Percentiles rank a stretch among this genome's conserved stretches.
These are phyloP conservation scores for Ceraceosorus guamensis DNA, from an alignment of 1,284 basidiomycete genomes.

Conservation along the genomic window DNA sequence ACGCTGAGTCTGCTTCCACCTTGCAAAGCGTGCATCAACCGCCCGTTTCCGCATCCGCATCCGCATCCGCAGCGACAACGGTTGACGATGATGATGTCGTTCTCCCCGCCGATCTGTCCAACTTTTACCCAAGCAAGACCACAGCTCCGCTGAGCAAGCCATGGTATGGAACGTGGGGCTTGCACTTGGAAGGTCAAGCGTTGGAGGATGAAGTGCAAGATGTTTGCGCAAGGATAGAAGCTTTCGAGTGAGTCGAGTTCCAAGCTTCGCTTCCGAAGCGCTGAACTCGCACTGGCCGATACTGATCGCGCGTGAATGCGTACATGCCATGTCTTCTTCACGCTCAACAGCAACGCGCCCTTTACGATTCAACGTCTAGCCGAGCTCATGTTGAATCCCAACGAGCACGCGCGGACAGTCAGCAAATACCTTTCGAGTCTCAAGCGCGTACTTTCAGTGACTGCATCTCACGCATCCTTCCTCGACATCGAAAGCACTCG, in stretches of 20 bases:
- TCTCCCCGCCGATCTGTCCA: not conserved
- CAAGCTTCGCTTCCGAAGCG: not conserved
- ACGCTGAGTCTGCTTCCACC: not conserved
- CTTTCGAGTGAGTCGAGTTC: not conserved
- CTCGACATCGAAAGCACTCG: not conserved
- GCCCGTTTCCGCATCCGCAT: not conserved
- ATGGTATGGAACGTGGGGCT: not conserved
- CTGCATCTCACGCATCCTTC: constrained; percentile 16
- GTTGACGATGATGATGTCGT: not conserved
- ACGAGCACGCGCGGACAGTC: constrained; percentile 12
- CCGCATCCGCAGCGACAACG: no score
- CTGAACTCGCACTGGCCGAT: not conserved
- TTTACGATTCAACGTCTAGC: constrained; percentile 33
- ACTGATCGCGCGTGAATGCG: not conserved
- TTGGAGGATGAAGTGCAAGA: not conserved
- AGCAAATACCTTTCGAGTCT: constrained; percentile 21
- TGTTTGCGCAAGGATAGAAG: not conserved
- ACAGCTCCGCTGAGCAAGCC: no score
- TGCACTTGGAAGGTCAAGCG: not conserved
- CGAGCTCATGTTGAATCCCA: constrained; percentile 18
- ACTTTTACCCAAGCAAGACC: not conserved
- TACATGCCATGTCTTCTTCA: not conserved
- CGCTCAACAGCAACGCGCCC: constrained; percentile 19
- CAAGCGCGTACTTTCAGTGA: constrained; percentile 20
- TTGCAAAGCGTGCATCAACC: not conserved